Base-by-base conservation (phyloP, 176 grass and related monocot species). In the Pontederia paniculata region DNA sequence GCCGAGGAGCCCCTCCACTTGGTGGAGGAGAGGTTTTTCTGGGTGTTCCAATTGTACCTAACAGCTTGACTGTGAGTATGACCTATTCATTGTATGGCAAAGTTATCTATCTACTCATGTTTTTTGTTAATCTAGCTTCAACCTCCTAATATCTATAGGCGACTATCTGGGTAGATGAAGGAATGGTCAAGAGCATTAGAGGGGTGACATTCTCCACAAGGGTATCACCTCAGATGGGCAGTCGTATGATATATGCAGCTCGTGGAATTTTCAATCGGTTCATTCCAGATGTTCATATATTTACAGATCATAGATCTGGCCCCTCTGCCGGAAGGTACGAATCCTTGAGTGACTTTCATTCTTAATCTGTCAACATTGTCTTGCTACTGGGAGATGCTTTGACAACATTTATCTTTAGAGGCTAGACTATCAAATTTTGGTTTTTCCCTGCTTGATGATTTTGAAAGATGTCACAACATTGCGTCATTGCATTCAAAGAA, bases 171-270 rank as follows among this genome's bases (percentile, higher is more conserved):
- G 63, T 77, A 43, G 91, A 97, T 44, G 83, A 97, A 75, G 86
- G 91, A 53, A 87, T 90, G 91, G 77, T 97, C 17, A 90, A 90
- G 70, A 90, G 83, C 73, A 97, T 97, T 73, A 87, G 91, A 70
- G 91, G 91, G 25, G 65, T 90, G 31, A 65, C 91, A 58, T 90
- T 90, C 48, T 77, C 91, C 13, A 90, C 80, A n/a, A 71, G 55
- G 54, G 83, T 96, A 44, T 84, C 91, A 23, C 68, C 91, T 20
- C 77, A 96, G 58, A 78, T 84, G 67, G 68, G 69, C 52, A 76
- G 62, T 58, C 82, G 77, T 54, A 89, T 96, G 68, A 68, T 86
- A 50, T 87, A 81, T 69, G 63, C 82, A 60, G 79, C 86, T 44
- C 91, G 86, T 71, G 91, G 91, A 62, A 66, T 96, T 60, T 87